Evolutionary conservation across 805 yeast species (phyloP).

Genomic region (Lachancea mirantina): DNA sequence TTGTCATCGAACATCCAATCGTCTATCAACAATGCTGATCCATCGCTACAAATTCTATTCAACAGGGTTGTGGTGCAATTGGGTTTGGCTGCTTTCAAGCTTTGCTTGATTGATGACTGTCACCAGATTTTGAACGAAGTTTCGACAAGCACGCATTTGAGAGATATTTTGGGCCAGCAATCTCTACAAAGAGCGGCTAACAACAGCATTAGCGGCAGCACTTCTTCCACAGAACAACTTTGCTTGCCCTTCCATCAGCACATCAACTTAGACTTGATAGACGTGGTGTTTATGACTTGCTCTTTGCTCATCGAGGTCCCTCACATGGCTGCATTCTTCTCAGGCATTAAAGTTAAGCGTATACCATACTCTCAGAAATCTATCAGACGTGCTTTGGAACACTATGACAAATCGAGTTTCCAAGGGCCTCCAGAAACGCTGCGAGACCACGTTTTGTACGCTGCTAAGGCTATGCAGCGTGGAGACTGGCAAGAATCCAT

Average conservation of each 20-base stretch:
- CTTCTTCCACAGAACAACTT: constrained; percentile 44
- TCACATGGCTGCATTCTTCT: constrained; percentile 64
- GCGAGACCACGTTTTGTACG: constrained; percentile 86
- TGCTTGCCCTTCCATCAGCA: constrained; percentile 97
- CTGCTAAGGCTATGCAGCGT: constrained; percentile 77
- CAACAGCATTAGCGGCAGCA: constrained; percentile 28
- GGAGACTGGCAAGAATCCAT: constrained; percentile 86
- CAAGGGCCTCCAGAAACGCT: constrained; percentile 98
- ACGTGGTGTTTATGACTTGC: constrained; percentile 86
- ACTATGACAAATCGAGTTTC: constrained; percentile 88
- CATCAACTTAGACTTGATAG: constrained; percentile 89
- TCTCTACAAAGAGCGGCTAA: constrained; percentile 55
- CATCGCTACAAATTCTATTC: constrained; percentile 81
- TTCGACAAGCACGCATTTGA: constrained; percentile 75
- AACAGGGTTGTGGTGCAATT: constrained; percentile 94
- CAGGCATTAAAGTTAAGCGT: constrained; percentile 55
- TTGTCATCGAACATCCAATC: constrained; percentile 80
- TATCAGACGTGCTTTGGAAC: constrained; percentile 84
- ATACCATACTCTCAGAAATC: constrained; percentile 59
- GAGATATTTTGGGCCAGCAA: constrained; percentile 93
- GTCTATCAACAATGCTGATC: constrained; percentile 76
- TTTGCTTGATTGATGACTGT: constrained; percentile 77
- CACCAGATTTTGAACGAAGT: constrained; percentile 84
- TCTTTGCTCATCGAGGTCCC: constrained; percentile 91
- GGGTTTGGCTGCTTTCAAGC: constrained; percentile 91